Percentiles rank a stretch among this genome's conserved stretches.
phyloP scores from a whole-genome alignment of 2,329 filamentous ascomycete species.

The Xylaria digitata region DNA sequence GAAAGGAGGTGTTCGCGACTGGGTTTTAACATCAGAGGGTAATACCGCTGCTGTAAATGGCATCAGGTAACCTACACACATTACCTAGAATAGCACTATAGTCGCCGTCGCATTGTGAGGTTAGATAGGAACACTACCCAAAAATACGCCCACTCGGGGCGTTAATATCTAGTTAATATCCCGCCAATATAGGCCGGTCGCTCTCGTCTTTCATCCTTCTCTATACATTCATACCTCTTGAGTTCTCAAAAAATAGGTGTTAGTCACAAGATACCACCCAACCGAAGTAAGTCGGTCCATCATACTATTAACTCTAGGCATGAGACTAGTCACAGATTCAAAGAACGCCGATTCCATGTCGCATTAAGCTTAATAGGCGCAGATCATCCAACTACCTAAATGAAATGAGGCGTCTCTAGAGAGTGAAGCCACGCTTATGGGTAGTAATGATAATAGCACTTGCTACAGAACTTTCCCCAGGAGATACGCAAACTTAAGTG shows the following conservation, averaged over 20 bases:
- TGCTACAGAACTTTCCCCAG: no score
- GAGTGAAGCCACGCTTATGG: no score
- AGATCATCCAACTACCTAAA: no score
- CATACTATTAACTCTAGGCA: no score
- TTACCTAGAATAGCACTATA: not conserved
- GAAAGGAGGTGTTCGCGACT: conserved; percentile 94
- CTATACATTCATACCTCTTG: not conserved
- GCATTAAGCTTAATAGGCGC: no score
- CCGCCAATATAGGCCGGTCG: not conserved
- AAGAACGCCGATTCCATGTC: no score
- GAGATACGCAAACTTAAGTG: no score
- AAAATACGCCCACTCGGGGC: not conserved
- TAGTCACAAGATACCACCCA: not conserved
- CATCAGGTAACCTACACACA: conserved; percentile 15
- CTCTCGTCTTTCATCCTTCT: not conserved
- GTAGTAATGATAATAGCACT: no score
- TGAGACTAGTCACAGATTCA: no score
- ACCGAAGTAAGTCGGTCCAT: no score
- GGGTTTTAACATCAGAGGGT: conserved; percentile 54
- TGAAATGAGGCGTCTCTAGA: no score
- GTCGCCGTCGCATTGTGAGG: not conserved
- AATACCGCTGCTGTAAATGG: conserved; percentile 27
- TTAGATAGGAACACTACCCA: not conserved
- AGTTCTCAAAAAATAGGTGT: not conserved
- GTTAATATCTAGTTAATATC: not conserved